phyloP scores from a whole-genome alignment of 768 basidiomycete genomes.

The Polyporus arcularius region DNA sequence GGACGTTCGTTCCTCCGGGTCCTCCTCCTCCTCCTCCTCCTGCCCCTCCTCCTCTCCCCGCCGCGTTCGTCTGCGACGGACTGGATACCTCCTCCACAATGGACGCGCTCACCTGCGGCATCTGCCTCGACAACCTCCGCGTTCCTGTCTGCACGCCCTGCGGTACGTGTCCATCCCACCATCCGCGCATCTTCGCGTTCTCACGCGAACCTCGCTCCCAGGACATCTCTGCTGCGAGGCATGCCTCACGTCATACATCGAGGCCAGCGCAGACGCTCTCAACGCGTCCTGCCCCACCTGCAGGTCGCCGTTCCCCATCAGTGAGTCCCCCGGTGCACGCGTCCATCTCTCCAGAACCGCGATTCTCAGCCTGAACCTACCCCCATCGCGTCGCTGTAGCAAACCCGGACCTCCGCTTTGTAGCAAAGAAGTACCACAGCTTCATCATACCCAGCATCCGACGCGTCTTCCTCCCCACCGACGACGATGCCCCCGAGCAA shows the following conservation, averaged over 20 bases:
- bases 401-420: conserved; percentile 40
- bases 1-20: not conserved
- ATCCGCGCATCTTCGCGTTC: not conserved
- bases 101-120: conserved; percentile 25
- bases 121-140: conserved; percentile 33
- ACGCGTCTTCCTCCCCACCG: conserved; percentile 44
- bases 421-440: conserved; percentile 51
- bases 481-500: conserved; percentile 24
- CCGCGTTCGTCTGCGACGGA: conserved; percentile 19
- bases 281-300: conserved; percentile 34
- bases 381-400: conserved; percentile 18
- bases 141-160: conserved; percentile 34
- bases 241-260: conserved; percentile 29
- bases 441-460: conserved; percentile 48
- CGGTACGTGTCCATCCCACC: conserved; percentile 19
- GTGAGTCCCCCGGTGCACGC: conserved; percentile 19
- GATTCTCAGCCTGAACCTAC: too few relatives aligned
- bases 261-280: conserved; percentile 28
- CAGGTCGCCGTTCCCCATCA: conserved; percentile 29
- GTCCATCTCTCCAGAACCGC: not conserved
- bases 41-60: conserved; percentile 9
- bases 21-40: not conserved
- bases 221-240: conserved; percentile 36
- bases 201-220: not conserved
- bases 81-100: conserved; percentile 15